A percentile compares a stretch with the other conserved stretches of the same genome.
Evolutionary conservation across 2,329 filamentous ascomycete species (phyloP).

Genomic region (Lachnellula arida): DNA sequence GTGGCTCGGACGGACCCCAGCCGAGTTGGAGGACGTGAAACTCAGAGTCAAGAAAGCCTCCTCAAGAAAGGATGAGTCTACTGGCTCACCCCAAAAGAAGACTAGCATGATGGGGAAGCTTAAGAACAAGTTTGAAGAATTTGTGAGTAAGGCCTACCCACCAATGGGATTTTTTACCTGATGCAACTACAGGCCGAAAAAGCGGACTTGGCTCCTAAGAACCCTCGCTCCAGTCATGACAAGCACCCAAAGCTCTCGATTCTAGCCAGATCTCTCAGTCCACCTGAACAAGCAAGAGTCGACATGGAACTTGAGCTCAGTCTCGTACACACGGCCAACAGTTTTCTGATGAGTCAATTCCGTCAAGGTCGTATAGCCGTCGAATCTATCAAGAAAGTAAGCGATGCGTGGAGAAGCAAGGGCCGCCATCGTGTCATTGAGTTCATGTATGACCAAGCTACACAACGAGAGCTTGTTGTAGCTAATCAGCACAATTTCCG

Average conservation of each 20-base stretch:
- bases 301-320: slow-evolving; percentile 32
- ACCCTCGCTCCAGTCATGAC: slow-evolving; percentile 6
- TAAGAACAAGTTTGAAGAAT: slow-evolving; percentile 27
- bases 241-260: slow-evolving; percentile 15
- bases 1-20: slow-evolving; percentile 27
- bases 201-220: slow-evolving; percentile 24
- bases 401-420: slow-evolving; percentile 38
- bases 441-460: slow-evolving; percentile 48
- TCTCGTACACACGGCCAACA: slow-evolving; percentile 28
- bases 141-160: slow-evolving; percentile 21
- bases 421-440: slow-evolving; percentile 44
- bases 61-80: slow-evolving; percentile 9
- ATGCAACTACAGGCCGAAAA: slow-evolving; percentile 26
- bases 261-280: slow-evolving; percentile 24
- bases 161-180: not conserved
- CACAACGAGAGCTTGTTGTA: slow-evolving; percentile 43
- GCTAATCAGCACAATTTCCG: slow-evolving; percentile 41
- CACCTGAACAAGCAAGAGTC: slow-evolving; percentile 27
- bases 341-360: slow-evolving; percentile 32
- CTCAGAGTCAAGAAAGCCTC: slow-evolving; percentile 10
- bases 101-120: slow-evolving; percentile 27
- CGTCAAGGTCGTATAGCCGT: slow-evolving; percentile 27
- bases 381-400: slow-evolving; percentile 28
- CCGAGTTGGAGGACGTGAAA: slow-evolving; percentile 15
- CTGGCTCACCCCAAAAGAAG: slow-evolving; percentile 14